Base-by-base conservation (phyloP, 352 stramenopile species). In the Phytophthora kernoviae region DNA sequence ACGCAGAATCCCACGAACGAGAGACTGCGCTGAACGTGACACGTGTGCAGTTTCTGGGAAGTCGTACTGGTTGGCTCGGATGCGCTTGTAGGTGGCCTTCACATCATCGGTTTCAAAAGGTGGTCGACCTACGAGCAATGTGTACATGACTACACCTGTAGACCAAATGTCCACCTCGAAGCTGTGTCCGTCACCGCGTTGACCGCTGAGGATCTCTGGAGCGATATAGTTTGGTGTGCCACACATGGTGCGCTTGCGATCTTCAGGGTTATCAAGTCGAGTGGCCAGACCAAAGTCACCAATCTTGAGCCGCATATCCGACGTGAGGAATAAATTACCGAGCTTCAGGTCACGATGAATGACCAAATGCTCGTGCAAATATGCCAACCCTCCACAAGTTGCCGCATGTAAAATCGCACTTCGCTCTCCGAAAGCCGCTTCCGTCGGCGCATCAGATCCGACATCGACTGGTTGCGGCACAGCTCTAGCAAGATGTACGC, bases 121-220 rank as follows among this genome's bases (percentile, higher is more conserved):
- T 15, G 97, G 97, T n/a, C 96, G 96, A 5, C 97, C 97, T 5
- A 99, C 92, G 1, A 99, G 77, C 51, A 98, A 75, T 5, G 97
- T 99, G 77, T 98, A 99, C 68, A 98, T 93, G 64, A 99, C 97
- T 6, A 99, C 96, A 32, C 96, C 96, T 54, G 93, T 98, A 3
- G 93, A 98, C 97, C 97, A 99, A 34, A 99, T 91, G 68, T 99
- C 97, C 4, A 99, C 97, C 67, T 99, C 94, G 67, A 99, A 99
- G 58, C 93, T 98, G 77, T 99, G 96, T 52, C 96, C 96, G 21
- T 88, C 81, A 11, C 82, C 79, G 11, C 83, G 77, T 39, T 94
- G 97, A 17, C 93, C 90, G 48, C 89, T 97, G 20, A 98, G 78
- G 47, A 98, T 95, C 63, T 98, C 92, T 0, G 92, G 92, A 0